Evolutionary conservation across 805 yeast species (phyloP), one percentile per base, ranked within the genome.

Genomic region (Peterozyma xylosa): DNA sequence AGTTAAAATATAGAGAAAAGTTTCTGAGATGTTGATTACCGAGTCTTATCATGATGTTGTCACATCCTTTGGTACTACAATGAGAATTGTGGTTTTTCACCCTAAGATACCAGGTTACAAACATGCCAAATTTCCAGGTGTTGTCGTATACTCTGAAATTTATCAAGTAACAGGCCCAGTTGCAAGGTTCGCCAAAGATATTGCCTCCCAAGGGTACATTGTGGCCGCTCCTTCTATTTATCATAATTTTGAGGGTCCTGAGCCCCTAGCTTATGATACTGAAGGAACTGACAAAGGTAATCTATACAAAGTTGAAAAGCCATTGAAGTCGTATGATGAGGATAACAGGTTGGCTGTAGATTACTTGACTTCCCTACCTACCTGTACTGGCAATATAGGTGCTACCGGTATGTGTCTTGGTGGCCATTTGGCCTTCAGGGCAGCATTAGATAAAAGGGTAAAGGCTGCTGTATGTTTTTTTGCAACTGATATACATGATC

Each of bases 331-430:
- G 3, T 86, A 86, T 56, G 93, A 85, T 54, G 91, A 84, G 55
- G 95, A 85, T 60, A 78, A 73, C 55, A 70, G 62, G 41, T 61
- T 83, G 45, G 70, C 85, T 14, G 70, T 84, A 53, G 87, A 83
- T 55, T 78, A 82, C 55, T 67, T 85, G 45, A 60, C 60, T 39
- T 53, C 72, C 2, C 67, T 85, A 50, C 65, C 71, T 1, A 82
- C 87, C 10, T 84, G 84, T 58, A 79, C 74, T 49, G 90, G 90
- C 36, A 75, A 71, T 46, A 74, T 83, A 51, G 93, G 93, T 33
- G 82, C 89, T 38, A 83, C 91, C 2, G 95, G 93, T 15, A 86
- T 86, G 93, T 86, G 95, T 59, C 73, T 85, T 33, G 93, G 93
- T 16, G 95, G 93, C 1, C 93, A 85, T 57, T 66, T 84, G 53